Evolutionary conservation across 2,329 filamentous ascomycete genomes (phyloP).

Genomic region (Neonectria neomacrospora): DNA sequence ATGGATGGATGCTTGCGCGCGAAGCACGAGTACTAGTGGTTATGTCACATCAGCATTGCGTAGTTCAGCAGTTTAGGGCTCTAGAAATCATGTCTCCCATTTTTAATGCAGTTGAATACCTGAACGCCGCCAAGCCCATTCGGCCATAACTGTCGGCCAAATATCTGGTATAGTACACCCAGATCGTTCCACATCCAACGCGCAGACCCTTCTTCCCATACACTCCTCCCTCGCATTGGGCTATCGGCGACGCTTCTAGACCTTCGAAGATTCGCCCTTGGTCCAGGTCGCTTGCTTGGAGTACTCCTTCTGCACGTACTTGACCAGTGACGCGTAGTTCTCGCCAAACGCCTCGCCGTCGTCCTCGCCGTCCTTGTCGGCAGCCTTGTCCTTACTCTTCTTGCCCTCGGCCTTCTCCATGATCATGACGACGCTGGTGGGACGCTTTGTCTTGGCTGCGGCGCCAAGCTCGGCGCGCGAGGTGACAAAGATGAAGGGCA

Average conservation of each 20-base stretch:
- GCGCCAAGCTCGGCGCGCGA: constrained; percentile 93
- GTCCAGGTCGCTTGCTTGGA: constrained; percentile 66
- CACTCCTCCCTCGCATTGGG: constrained; percentile 1
- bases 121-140: constrained; percentile 54
- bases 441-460: constrained; percentile 93
- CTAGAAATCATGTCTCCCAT: constrained; percentile 42
- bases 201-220: constrained; percentile 8
- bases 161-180: constrained; percentile 52
- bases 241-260: constrained; percentile 22
- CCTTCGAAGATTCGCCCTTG: constrained; percentile 51
- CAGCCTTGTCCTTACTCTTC: constrained; percentile 59
- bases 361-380: constrained; percentile 58
- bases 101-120: constrained; percentile 48
- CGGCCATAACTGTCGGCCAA: constrained; percentile 43
- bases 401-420: constrained; percentile 65
- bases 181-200: constrained; percentile 44
- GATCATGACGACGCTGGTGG: constrained; percentile 95
- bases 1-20: too few species aligned
- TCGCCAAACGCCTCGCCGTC: constrained; percentile 71
- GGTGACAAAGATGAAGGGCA: constrained; percentile 95
- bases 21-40: background rate
- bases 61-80: constrained; percentile 1
- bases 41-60: background rate
- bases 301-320: constrained; percentile 74
- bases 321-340: constrained; percentile 72